phyloP scores from a whole-genome alignment of 306 rosid species.

The Casuarina glauca region DNA sequence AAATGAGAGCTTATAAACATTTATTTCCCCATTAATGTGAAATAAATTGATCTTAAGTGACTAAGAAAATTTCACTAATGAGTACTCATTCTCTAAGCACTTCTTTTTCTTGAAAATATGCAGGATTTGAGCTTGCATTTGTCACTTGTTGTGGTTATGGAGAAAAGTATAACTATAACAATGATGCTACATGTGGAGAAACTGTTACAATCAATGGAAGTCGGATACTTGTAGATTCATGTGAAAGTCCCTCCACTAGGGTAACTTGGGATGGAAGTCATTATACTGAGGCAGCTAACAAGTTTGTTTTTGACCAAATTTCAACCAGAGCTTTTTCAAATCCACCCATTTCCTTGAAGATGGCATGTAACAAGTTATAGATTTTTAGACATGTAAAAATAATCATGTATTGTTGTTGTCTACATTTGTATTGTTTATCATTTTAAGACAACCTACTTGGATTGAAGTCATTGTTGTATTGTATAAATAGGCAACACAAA shows the following conservation, averaged over 20 bases:
- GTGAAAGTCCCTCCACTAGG: background rate
- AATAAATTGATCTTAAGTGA: too few species aligned
- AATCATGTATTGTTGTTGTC: too few species aligned
- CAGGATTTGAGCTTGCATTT: constrained; percentile 51
- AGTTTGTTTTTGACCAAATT: background rate
- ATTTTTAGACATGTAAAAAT: too few species aligned
- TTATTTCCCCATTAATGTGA: too few species aligned
- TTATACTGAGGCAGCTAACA: background rate
- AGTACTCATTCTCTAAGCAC: too few species aligned
- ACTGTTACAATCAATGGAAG: background rate
- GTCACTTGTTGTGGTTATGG: constrained; percentile 59
- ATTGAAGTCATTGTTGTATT: too few species aligned
- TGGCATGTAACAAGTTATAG: background rate
- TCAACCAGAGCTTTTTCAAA: background rate
- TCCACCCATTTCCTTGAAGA: background rate
- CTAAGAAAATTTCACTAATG: too few species aligned
- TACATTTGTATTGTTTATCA: too few species aligned
- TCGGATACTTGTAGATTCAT: background rate
- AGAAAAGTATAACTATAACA: constrained; percentile 41
- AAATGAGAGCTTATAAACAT: background rate
- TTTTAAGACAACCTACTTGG: too few species aligned
- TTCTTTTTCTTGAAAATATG: background rate
- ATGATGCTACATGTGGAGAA: background rate
- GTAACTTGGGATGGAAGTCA: background rate
- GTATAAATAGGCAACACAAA: too few species aligned